These are phyloP conservation scores for Eruca vesicaria DNA, from an alignment of 441 rosid genomes.

Conservation along the genomic window DNA sequence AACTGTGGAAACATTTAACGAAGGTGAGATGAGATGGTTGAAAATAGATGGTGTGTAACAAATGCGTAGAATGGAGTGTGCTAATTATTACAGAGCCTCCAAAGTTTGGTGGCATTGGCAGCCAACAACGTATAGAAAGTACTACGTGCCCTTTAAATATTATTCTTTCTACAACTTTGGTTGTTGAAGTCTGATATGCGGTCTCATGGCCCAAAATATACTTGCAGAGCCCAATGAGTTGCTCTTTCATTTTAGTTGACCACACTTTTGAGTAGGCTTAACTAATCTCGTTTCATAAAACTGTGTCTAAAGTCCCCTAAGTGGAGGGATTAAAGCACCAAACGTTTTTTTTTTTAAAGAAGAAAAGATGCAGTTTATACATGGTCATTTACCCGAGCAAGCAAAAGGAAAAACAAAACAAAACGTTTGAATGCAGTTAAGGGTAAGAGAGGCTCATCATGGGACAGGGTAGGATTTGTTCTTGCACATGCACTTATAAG, in stretches of 20 bases:
- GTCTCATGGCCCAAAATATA: conserved; percentile 9
- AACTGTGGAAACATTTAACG: conserved; percentile 31
- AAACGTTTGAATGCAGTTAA: conserved; percentile 20
- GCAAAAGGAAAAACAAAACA: conserved; percentile 11
- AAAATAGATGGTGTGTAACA: conserved; percentile 21
- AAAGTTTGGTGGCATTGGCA: conserved; percentile 35
- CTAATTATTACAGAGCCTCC: conserved; percentile 30
- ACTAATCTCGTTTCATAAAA: neutral
- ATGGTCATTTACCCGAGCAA: conserved; percentile 2
- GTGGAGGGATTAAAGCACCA: neutral
- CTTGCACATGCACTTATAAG: conserved; percentile 88
- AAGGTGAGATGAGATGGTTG: conserved; percentile 24
- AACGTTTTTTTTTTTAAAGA: neutral
- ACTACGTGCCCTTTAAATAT: neutral
- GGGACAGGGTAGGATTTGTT: conserved; percentile 82
- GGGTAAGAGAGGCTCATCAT: conserved; percentile 31
- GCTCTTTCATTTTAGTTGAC: neutral
- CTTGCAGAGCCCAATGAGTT: conserved; percentile 8
- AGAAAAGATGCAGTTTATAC: conserved; percentile 10
- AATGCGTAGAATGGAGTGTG: conserved; percentile 8
- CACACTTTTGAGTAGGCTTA: neutral
- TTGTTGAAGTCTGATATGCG: conserved; percentile 22
- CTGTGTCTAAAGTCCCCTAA: neutral
- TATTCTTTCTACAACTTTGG: conserved; percentile 1
- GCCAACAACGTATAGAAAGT: conserved; percentile 6